Evolutionary conservation across 306 rosid species (phyloP).

Genomic region (Lotus japonicus): DNA sequence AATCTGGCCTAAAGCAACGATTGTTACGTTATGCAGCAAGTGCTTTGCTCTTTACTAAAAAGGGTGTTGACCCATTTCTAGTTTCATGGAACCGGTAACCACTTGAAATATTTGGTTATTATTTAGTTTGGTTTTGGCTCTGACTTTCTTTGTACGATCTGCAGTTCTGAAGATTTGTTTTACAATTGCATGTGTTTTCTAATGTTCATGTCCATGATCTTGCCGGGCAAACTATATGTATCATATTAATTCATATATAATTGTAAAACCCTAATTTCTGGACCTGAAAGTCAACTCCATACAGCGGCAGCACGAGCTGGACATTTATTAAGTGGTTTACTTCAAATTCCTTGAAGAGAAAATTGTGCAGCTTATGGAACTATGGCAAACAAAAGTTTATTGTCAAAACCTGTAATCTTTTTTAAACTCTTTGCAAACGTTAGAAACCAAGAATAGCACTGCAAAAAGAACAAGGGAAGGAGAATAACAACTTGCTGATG

Average conservation of each 20-base stretch:
- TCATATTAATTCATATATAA: background rate
- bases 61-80: constrained; percentile 87
- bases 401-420: background rate
- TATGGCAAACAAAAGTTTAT: background rate
- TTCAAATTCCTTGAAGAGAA: background rate
- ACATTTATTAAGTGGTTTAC: background rate
- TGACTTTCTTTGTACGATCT: background rate
- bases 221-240: background rate
- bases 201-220: background rate
- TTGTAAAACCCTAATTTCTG: background rate
- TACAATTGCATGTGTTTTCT: background rate
- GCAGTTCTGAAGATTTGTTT: background rate
- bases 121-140: background rate
- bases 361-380: background rate
- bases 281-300: background rate
- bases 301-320: background rate
- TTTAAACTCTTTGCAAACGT: background rate
- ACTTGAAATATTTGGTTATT: constrained; percentile 3
- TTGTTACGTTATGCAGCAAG: constrained; percentile 78
- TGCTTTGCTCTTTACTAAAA: constrained; percentile 88
- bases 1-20: constrained; percentile 93
- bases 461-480: background rate
- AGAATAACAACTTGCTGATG: background rate
- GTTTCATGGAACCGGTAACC: constrained; percentile 97
- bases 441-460: background rate